Percentiles rank a stretch among this genome's conserved stretches.
These are phyloP conservation scores for Venturia carpophila DNA, from an alignment of 2,329 filamentous ascomycete genomes.

Conservation along the genomic window DNA sequence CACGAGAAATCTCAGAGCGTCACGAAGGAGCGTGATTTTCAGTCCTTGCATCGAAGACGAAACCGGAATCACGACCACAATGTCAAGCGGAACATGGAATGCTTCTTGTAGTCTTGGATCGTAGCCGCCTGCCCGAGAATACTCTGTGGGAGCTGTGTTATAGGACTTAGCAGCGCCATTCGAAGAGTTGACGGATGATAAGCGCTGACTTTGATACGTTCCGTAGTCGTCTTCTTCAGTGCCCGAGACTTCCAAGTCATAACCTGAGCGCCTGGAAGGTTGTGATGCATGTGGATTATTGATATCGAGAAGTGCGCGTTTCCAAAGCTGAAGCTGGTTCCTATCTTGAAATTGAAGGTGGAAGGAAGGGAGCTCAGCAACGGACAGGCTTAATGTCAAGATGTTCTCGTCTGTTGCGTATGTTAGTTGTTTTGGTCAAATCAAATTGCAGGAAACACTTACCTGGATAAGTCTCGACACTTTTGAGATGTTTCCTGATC, in stretches of 20 bases:
- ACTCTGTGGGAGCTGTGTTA: constrained; percentile 86
- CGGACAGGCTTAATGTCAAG: constrained; percentile 82
- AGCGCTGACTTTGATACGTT: constrained; percentile 51
- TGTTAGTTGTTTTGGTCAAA: neutral
- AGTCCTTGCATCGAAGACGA: constrained; percentile 99
- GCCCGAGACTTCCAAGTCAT: constrained; percentile 72
- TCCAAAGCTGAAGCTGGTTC: constrained; percentile 82
- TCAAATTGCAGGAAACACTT: constrained; percentile 20
- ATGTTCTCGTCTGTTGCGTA: constrained; percentile 62
- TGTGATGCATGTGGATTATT: constrained; percentile 55
- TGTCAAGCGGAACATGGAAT: constrained; percentile 83
- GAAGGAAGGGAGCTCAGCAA: constrained; percentile 86
- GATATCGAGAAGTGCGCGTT: constrained; percentile 75
- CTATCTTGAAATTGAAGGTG: constrained; percentile 82
- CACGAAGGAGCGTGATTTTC: constrained; percentile 89
- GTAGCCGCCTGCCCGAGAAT: constrained; percentile 46
- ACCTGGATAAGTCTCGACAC: constrained; percentile 61
- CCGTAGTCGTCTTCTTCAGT: constrained; percentile 83
- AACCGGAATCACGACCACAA: constrained; percentile 93
- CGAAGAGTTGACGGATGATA: constrained; percentile 74
- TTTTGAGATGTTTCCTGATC: constrained; percentile 95
- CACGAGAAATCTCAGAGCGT: constrained; percentile 88
- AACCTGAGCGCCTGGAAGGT: constrained; percentile 59
- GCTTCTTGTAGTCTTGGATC: constrained; percentile 45
- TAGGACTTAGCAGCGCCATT: constrained; percentile 76